Evolutionary conservation across 805 yeast species (phyloP), one percentile per base, ranked within the genome.

Genomic region (Ogataea allantospora): DNA sequence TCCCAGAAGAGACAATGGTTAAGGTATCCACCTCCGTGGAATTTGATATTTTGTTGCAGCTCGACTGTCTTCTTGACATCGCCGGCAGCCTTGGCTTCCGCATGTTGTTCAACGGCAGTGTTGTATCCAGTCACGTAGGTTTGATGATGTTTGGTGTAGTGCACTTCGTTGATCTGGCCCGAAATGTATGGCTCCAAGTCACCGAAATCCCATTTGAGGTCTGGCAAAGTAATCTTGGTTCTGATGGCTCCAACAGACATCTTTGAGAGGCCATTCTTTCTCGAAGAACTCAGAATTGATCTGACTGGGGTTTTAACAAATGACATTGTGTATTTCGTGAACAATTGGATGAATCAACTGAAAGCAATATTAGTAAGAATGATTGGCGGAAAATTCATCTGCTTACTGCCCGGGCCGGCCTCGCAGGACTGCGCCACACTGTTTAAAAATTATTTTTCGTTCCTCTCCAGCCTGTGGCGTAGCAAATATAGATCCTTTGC

Each of bases 11-110:
- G 67, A 49, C 78, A 70, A 68, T 88, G 96, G 78, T 88, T 88
- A 58, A 81, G 69, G 70, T 71, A 85, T 20, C 96, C 96, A 62
- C 96, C 96, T 52, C 93, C 93, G 64, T 88, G 89, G 78, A 88
- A 88, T 61, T 85, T 88, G 70, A 88, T 78, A 51, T 74, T 68
- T 54, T 84, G 83, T 62, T 83, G 84, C 48, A 86, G 69, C 49
- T 71, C 76, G 54, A 82, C 71, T 33, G 81, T 48, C 57, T 75
- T 76, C 55, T 75, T 67, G 45, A 71, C 70, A 45, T 82, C 84
- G 46, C 80, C 76, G 38, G 70, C 68, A 26, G 66, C 63, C 43
- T 74, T 57, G 32, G 95, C 88, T 52, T 77, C 84, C 9, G 75
- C 74, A 35, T 78, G 70, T 66, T 86, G 81, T 63, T 84, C 95